Conservation (phyloP, 352 stramenopile species). For the Phytophthora constricta region DNA sequence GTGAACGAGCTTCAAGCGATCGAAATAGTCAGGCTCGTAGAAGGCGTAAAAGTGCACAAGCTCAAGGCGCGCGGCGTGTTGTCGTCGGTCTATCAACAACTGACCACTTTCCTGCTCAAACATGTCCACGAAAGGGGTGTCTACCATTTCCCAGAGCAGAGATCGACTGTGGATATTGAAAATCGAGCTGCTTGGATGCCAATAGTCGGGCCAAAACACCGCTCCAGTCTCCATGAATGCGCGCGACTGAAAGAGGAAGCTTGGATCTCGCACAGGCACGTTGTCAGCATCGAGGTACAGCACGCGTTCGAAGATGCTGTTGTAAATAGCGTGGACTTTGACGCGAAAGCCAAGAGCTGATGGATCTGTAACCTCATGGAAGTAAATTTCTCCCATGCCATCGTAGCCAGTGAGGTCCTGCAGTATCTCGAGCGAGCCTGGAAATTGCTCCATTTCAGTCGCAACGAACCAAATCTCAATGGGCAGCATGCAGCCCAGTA, state of each 20-base stretch:
- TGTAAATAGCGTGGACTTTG: constrained; percentile 56
- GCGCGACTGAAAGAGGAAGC: constrained; percentile 43
- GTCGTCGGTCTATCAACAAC: constrained; percentile 46
- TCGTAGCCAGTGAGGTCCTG: constrained; percentile 24
- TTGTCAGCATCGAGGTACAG: constrained; percentile 68
- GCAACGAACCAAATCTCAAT: constrained; percentile 57
- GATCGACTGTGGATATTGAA: constrained; percentile 63
- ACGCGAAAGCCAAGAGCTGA: constrained; percentile 46
- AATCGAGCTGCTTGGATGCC: constrained; percentile 58
- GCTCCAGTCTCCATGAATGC: constrained; percentile 50
- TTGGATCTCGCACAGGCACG: constrained; percentile 48
- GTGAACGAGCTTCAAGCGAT: constrained; percentile 43
- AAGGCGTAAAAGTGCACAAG: constrained; percentile 48
- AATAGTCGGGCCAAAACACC: constrained; percentile 76
- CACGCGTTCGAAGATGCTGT: constrained; percentile 47
- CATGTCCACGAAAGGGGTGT: constrained; percentile 52
- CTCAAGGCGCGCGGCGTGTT: constrained; percentile 30
- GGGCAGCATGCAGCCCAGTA: constrained; percentile 42
- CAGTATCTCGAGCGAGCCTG: constrained; percentile 20
- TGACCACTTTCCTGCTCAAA: constrained; percentile 73
- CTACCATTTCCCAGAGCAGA: constrained; percentile 57
- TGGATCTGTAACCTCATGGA: constrained; percentile 31
- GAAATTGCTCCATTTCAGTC: constrained; percentile 35
- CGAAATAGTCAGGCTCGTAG: constrained; percentile 30
- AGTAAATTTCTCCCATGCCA: constrained; percentile 30